Conservation (phyloP, 1,284 basidiomycete genomes). For the Moesziomyces parantarcticus region DNA sequence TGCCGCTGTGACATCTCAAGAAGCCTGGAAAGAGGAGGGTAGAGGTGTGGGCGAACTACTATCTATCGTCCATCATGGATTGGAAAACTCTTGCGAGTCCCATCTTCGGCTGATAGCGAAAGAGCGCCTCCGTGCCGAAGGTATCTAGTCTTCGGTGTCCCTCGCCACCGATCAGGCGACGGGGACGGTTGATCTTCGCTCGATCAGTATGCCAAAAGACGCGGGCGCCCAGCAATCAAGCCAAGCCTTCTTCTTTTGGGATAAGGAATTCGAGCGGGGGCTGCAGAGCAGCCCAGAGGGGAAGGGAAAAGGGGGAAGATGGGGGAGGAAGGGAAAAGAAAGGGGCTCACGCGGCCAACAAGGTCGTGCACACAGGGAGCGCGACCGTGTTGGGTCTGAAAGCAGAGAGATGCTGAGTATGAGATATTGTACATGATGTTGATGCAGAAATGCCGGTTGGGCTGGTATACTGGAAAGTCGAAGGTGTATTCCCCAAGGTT, state of each 20-base stretch:
- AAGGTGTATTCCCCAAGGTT: not conserved
- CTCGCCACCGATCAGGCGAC: not conserved
- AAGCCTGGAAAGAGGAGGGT: not conserved
- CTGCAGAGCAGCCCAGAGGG: constrained; percentile 2
- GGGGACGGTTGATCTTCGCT: constrained; percentile 52
- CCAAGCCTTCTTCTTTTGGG: constrained; percentile 49
- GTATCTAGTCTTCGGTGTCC: constrained; percentile 49
- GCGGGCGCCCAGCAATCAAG: constrained; percentile 14
- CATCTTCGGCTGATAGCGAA: constrained; percentile 56
- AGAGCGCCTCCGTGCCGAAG: constrained; percentile 49
- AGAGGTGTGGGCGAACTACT: constrained; percentile 48
- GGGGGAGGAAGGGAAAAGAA: not conserved
- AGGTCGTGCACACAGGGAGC: not conserved
- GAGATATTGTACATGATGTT: constrained; percentile 21
- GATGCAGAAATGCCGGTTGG: not conserved
- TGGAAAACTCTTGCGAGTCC: not conserved
- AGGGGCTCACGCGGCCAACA: not conserved
- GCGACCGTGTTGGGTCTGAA: not conserved
- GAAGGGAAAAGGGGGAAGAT: not conserved
- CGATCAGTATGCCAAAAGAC: constrained; percentile 52
- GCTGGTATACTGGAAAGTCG: constrained; percentile 6
- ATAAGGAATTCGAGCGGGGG: constrained; percentile 52
- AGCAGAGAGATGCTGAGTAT: constrained; percentile 17
- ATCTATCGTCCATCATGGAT: constrained; percentile 57
- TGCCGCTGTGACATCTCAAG: too few species aligned